Base-by-base conservation (phyloP, 805 yeast genomes). In the Spencermartinsiella europaea region DNA sequence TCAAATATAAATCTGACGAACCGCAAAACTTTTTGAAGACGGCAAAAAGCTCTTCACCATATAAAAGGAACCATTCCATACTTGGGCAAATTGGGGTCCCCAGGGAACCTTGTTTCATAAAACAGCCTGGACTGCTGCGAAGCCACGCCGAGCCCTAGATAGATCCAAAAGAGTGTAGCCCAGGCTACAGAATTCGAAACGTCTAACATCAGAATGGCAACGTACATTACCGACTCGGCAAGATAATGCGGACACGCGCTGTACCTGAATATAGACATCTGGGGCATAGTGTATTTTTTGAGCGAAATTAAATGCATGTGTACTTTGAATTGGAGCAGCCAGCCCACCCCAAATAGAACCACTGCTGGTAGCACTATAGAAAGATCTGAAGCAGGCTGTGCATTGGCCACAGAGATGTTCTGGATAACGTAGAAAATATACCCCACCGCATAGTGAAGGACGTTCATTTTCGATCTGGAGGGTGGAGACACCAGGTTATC, bases 201-300 rank as follows among this genome's bases (percentile, higher is more conserved):
- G 3, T 55, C 43, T 8, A 59, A 37, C 4, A 49, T 7, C 17
- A 49, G 49, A 0, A 64, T 31, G 0, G 68, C 49, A 0, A 67
- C 22, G 52, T 83, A 83, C 14, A 82, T 67, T 21, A 68, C 38
- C 4, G 79, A 62, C 57, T 83, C 90, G 53, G 78, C 79, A 5
- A 76, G 63, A 53, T 82, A 83, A 60, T 83, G 89, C 0, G 88
- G 83, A 51, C 82, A 77, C 3, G 78, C 67, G 2, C 71, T 68
- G 14, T 53, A 55, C 21, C 55, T 55, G 55, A 77, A 75, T 40
- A 74, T 52, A 0, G 77, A 68, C 36, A 60, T 56, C 0, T 48
- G 44, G 1, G 89, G 88, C 15, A 69, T 55, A 1, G 74, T 60
- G 62, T 83, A 83, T 59, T 83, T 83, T 28, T 57, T 60, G 27